A percentile compares a stretch with the other conserved stretches of the same genome.
Evolutionary conservation across 768 basidiomycete genomes (phyloP).

Genomic region (Suillus tomentosus): DNA sequence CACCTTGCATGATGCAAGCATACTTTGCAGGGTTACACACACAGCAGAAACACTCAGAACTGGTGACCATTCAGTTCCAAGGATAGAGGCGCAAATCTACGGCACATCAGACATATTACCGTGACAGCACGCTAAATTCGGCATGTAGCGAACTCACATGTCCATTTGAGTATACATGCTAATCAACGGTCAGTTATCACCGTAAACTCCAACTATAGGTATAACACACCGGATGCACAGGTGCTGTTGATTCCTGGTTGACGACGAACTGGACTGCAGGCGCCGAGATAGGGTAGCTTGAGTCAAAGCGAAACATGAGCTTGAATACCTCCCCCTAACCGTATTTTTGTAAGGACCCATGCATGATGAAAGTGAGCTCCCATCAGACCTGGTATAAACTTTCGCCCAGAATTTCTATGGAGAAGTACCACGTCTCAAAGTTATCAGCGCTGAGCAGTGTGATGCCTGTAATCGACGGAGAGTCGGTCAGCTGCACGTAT

Average conservation of each 20-base stretch:
- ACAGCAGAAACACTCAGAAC: conserved; percentile 82
- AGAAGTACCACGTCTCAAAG: conserved; percentile 75
- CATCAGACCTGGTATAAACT: conserved; percentile 66
- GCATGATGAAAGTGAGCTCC: conserved; percentile 8
- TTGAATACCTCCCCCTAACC: conserved; percentile 73
- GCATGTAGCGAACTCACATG: conserved; percentile 53
- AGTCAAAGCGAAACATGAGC: conserved; percentile 80
- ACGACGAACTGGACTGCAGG: conserved; percentile 88
- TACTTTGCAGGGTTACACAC: conserved; percentile 86
- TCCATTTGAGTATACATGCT: conserved; percentile 89
- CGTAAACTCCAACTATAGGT: conserved; percentile 3
- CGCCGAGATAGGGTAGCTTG: conserved; percentile 82
- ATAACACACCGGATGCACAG: conserved; percentile 72
- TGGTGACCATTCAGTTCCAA: conserved; percentile 89
- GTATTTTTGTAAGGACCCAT: neutral
- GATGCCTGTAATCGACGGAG: conserved; percentile 55
- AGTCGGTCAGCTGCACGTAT: neutral
- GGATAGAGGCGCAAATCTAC: conserved; percentile 87
- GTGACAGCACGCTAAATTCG: conserved; percentile 8
- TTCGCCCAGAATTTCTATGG: conserved; percentile 84
- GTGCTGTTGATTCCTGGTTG: conserved; percentile 62
- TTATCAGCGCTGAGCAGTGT: conserved; percentile 73
- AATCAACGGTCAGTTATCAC: conserved; percentile 17
- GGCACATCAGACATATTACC: conserved; percentile 19
- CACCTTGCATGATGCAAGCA: conserved; percentile 93